Evolutionary conservation across 306 rosid genomes (phyloP).

Genomic region (Prunus mongolica): DNA sequence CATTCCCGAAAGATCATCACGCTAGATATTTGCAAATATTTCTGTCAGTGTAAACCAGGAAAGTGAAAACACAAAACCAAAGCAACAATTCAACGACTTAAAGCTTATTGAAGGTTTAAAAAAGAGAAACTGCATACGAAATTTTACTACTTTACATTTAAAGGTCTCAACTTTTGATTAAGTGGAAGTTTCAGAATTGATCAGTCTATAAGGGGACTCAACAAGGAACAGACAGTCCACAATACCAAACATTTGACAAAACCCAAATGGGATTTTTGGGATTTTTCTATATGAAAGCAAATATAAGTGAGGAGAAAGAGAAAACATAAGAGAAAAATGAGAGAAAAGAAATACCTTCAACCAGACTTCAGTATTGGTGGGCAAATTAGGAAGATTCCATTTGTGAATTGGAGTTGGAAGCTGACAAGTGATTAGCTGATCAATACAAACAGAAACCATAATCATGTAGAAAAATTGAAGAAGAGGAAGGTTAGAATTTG

Average conservation of each 20-base stretch:
- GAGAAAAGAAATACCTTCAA: conserved; percentile 49
- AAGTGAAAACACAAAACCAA: conserved; percentile 1
- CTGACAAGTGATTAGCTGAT: conserved; percentile 27
- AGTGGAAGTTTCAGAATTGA: background rate
- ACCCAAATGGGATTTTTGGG: background rate
- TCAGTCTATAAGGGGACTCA: background rate
- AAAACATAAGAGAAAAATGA: no score
- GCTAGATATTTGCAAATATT: conserved; percentile 37
- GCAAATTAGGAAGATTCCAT: conserved; percentile 93
- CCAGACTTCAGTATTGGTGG: conserved; percentile 71
- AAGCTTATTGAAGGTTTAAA: background rate
- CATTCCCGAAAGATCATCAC: conserved; percentile 94
- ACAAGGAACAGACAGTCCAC: background rate
- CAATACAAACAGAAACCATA: background rate
- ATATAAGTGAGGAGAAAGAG: background rate
- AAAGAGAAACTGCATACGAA: background rate
- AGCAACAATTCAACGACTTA: background rate
- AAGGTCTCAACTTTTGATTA: background rate
- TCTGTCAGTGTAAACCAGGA: conserved; percentile 26
- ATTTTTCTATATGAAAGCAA: background rate
- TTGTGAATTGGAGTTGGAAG: conserved; percentile 93
- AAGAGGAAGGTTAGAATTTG: background rate
- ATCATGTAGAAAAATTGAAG: no score
- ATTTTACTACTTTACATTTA: background rate
- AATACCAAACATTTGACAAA: background rate